These are phyloP conservation scores for Trichoderma hamatum DNA, from an alignment of 2,329 filamentous ascomycete genomes.

Conservation along the genomic window DNA sequence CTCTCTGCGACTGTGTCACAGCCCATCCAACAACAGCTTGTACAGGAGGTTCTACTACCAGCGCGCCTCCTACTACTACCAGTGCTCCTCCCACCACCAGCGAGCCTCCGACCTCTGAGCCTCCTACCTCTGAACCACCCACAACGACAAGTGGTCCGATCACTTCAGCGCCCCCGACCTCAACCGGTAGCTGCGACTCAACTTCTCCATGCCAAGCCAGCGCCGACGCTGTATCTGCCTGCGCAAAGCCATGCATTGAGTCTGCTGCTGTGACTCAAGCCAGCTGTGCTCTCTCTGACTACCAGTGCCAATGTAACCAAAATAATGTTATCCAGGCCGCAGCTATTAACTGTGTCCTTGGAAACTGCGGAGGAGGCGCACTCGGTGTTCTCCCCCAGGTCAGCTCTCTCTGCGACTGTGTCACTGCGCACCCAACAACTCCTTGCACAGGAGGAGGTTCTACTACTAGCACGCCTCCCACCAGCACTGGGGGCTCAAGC, in stretches of 20 bases:
- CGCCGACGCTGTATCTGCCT: constrained; percentile 28
- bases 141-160: constrained; percentile 2
- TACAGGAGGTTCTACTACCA: background rate
- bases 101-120: background rate
- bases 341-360: constrained; percentile 33
- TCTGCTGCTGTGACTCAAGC: constrained; percentile 28
- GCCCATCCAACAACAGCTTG: constrained; percentile 31
- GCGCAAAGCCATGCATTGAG: constrained; percentile 29
- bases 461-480: background rate
- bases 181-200: background rate
- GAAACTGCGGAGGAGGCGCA: constrained; percentile 30
- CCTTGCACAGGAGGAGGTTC: constrained; percentile 13
- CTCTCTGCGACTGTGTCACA: constrained; percentile 32
- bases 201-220: constrained; percentile 26
- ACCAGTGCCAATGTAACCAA: constrained; percentile 30
- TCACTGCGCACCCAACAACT: constrained; percentile 30
- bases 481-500: background rate
- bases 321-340: constrained; percentile 28
- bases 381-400: constrained; percentile 32
- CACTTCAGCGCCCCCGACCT: background rate
- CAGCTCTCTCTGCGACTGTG: constrained; percentile 33
- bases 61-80: background rate
- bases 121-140: background rate
- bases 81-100: constrained; percentile 7
- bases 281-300: constrained; percentile 27